A percentile compares a stretch with the other conserved stretches of the same genome.
These are phyloP conservation scores for Conringia planisiliqua DNA, from an alignment of 345 rosid genomes.

Conservation along the genomic window DNA sequence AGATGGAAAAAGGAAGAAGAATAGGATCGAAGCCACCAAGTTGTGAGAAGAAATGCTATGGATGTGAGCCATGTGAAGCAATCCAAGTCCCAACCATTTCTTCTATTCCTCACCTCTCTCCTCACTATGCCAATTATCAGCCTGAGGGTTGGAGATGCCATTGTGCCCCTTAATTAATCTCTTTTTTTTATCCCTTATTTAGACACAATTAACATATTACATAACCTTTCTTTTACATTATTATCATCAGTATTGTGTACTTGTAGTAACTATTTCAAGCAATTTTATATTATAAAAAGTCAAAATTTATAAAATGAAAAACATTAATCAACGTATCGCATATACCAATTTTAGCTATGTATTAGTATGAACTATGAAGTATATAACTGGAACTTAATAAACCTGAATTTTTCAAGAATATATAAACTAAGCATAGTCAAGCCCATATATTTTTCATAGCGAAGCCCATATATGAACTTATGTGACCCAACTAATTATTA, in stretches of 20 bases:
- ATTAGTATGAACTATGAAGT: background rate
- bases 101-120: conserved; percentile 26
- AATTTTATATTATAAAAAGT: background rate
- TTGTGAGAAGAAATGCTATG: conserved; percentile 69
- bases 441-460: background rate
- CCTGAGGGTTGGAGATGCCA: conserved; percentile 93
- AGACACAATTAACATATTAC: background rate
- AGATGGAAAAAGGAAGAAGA: conserved; percentile 31
- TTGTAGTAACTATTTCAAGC: background rate
- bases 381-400: background rate
- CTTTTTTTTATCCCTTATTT: background rate
- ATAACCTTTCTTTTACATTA: background rate
- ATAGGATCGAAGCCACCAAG: conserved; percentile 83
- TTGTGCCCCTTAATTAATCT: conserved; percentile 47
- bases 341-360: background rate
- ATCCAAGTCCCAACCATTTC: conserved; percentile 61
- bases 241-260: background rate
- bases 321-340: background rate
- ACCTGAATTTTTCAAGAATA: background rate
- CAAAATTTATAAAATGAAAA: background rate
- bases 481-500: background rate
- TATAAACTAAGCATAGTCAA: background rate
- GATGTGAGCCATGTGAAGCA: conserved; percentile 79
- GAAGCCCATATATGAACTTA: background rate
- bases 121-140: conserved; percentile 64